Evolutionary conservation across 2,329 filamentous ascomycete species (phyloP), one percentile per base, ranked within the genome.

Genomic region (Botrytis tulipae): DNA sequence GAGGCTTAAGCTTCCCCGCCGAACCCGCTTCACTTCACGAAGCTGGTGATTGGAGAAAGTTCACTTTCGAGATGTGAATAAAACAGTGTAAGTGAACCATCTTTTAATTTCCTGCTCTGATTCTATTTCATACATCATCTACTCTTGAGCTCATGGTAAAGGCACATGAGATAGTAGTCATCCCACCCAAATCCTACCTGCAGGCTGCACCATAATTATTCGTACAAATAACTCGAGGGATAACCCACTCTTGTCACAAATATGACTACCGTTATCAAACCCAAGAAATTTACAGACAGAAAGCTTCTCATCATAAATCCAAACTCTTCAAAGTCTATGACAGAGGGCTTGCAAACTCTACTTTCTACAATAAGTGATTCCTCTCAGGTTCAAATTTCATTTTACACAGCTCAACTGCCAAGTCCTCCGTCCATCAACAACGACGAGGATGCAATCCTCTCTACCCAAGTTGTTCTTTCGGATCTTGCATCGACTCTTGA

Each of bases 361-460:
- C 84, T 90, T 73, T 82, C 83, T 46, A 68, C 62, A 42, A 46
- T 72, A 54, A 57, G 46, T 14, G 35, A 54, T 20, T 22, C 61
- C 79, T 81, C 71, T 79, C 87, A 76, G 71, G 25, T 57, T 20
- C 57, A 76, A 60, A 44, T 72, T 22, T 65, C 73, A 46, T 74
- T 73, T 61, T 75, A 75, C 10, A 74, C 69, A 85, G 92, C 77
- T 82, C 84, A 65, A 89, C 87, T 78, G 93, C 93, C 83, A 94
- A 78, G 91, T 8, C 91, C 94, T 1, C 84, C 87, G 22, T 95
- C 92, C 82, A 97, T 98, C 83, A 91, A 97, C 82, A 87, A 93
- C 77, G 90, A 88, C 76, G 82, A 86, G 20, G 93, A 94, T 80
- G 91, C 94, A 9, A 81, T 83, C 1, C 81, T 84, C 69, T 95